Conservation (phyloP, 768 basidiomycete species). For the Imleria badia region DNA sequence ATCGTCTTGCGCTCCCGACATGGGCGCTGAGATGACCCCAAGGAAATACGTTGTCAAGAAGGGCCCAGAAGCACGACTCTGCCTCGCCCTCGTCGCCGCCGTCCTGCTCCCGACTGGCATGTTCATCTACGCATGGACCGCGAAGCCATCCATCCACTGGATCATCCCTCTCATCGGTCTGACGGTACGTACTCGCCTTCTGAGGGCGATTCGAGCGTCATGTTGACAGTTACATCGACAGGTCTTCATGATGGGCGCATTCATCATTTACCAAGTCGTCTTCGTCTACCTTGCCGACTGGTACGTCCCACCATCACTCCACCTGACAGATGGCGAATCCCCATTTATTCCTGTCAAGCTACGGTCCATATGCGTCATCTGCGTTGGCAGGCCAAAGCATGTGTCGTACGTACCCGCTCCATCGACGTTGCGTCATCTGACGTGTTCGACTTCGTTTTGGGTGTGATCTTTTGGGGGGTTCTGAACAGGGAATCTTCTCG, state of each 20-base stretch:
- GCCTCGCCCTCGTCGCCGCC: constrained; percentile 52
- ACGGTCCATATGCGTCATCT: constrained; percentile 64
- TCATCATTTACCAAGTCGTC: constrained; percentile 56
- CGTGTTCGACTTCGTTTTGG: constrained; percentile 17
- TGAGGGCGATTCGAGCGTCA: background rate
- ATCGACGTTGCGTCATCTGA: constrained; percentile 1
- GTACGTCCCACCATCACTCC: constrained; percentile 31
- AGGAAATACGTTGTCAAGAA: constrained; percentile 29
- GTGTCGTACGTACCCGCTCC: constrained; percentile 40
- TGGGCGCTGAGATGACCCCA: constrained; percentile 8
- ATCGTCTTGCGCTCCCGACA: background rate
- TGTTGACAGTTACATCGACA: constrained; percentile 18
- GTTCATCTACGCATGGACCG: constrained; percentile 75
- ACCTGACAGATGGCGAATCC: background rate
- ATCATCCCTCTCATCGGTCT: constrained; percentile 39
- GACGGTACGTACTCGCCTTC: constrained; percentile 5
- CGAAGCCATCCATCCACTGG: constrained; percentile 57
- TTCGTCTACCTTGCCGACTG: constrained; percentile 67
- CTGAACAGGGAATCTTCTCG: constrained; percentile 47
- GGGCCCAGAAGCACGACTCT: constrained; percentile 62
- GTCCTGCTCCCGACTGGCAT: constrained; percentile 57
- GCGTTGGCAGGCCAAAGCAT: constrained; percentile 69
- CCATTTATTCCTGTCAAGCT: constrained; percentile 28
- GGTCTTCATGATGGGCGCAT: constrained; percentile 52
- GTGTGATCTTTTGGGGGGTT: background rate